These are phyloP conservation scores for Iberis pinnata DNA, from an alignment of 345 rosid species.

Conservation along the genomic window DNA sequence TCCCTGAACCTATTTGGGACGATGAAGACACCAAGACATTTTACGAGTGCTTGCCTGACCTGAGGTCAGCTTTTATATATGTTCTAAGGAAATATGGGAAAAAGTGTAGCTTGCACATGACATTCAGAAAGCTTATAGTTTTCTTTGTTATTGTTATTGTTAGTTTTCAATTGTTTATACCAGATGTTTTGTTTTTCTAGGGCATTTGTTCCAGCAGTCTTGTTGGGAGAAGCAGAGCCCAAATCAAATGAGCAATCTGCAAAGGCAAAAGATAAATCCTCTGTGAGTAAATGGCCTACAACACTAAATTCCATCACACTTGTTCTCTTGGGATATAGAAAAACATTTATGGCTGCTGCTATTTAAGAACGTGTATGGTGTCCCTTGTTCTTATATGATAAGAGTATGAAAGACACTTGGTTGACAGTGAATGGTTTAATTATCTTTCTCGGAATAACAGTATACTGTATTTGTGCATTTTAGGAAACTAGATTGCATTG, in stretches of 20 bases:
- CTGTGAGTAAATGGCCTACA: conserved; percentile 42
- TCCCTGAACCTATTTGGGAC: conserved; percentile 83
- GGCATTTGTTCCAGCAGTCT: conserved; percentile 98
- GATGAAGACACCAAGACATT: conserved; percentile 95
- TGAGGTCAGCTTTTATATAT: conserved; percentile 55
- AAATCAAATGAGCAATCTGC: conserved; percentile 68
- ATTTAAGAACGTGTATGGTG: conserved; percentile 3
- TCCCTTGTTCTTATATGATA: conserved; percentile 3
- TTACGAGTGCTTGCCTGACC: conserved; percentile 93
- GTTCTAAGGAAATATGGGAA: conserved; percentile 11
- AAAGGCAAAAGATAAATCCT: conserved; percentile 58
- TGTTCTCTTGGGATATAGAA: conserved; percentile 19
- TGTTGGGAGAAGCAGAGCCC: conserved; percentile 83
- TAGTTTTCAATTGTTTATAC: conserved; percentile 1
- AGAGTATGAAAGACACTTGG: conserved; percentile 5
- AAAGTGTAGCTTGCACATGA: conserved; percentile 6
- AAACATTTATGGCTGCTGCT: conserved; percentile 2
- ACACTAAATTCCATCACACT: background rate
- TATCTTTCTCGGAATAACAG: background rate
- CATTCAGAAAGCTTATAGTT: too few relatives aligned
- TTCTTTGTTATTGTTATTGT: too few relatives aligned
- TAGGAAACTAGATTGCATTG: background rate
- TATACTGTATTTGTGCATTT: conserved; percentile 12
- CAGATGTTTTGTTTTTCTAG: conserved; percentile 37
- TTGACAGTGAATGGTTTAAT: conserved; percentile 2